Evolutionary conservation across 2,329 filamentous ascomycete genomes (phyloP).

Genomic region (Nothophaeocryptopus gaeumannii): DNA sequence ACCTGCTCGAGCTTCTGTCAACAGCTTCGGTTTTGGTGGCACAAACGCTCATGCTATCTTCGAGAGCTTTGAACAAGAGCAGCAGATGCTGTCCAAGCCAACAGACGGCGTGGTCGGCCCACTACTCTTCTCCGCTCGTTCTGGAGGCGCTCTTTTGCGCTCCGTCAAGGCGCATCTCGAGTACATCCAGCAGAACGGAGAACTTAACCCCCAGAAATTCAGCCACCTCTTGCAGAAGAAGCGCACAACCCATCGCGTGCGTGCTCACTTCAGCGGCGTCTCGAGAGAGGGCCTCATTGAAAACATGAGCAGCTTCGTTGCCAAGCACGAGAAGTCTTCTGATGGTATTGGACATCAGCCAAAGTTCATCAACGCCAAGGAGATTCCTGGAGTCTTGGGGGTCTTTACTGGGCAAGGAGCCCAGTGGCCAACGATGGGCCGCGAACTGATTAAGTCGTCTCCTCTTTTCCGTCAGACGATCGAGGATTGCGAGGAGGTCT

Average conservation of each 20-base stretch:
- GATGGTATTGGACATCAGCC: background rate
- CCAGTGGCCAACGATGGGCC: slow-evolving; percentile 18
- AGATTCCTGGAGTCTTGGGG: slow-evolving; percentile 4
- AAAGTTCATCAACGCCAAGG: background rate
- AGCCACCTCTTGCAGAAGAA: slow-evolving; percentile 2
- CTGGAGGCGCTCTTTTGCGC: background rate
- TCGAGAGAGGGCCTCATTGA: background rate
- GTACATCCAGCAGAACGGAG: background rate
- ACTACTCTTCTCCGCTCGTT: slow-evolving; percentile 4
- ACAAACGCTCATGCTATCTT: slow-evolving; percentile 15
- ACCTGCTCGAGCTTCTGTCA: slow-evolving; percentile 17
- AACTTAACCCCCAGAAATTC: background rate
- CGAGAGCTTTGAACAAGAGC: slow-evolving; percentile 1
- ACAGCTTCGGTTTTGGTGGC: slow-evolving; percentile 25
- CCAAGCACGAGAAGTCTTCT: background rate
- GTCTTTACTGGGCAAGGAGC: slow-evolving; percentile 21
- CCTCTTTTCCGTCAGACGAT: slow-evolving; percentile 4
- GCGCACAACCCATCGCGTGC: slow-evolving; percentile 4
- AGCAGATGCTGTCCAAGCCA: background rate
- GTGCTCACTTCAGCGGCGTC: background rate
- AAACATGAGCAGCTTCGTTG: background rate
- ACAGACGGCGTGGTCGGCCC: background rate
- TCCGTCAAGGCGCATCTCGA: slow-evolving; percentile 1
- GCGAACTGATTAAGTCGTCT: slow-evolving; percentile 8
- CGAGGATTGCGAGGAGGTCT: slow-evolving; percentile 4